These are phyloP conservation scores for Trichosporon asahii DNA, from an alignment of 1,284 basidiomycete species.

Conservation along the genomic window DNA sequence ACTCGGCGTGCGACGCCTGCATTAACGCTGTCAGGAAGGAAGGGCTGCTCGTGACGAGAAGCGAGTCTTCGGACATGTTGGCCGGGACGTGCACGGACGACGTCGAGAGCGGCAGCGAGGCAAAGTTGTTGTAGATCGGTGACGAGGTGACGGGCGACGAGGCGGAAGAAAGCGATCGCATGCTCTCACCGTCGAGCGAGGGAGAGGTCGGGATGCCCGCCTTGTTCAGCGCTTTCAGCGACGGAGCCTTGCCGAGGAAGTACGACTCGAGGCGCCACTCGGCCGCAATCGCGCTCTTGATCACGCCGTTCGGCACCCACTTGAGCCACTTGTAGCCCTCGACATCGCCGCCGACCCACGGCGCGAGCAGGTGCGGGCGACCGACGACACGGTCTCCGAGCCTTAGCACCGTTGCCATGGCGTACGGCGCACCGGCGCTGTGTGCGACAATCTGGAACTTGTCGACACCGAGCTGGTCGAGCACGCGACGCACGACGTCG, in stretches of 20 bases:
- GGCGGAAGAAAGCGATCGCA: not conserved
- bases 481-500: constrained; percentile 79
- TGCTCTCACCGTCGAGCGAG: constrained; percentile 14
- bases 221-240: constrained; percentile 41
- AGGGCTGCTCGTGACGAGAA: constrained; percentile 23
- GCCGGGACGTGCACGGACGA: not conserved
- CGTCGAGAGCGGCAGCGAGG: not conserved
- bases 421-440: constrained; percentile 94
- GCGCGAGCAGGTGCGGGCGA: constrained; percentile 82
- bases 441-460: constrained; percentile 88
- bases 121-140: constrained; percentile 6
- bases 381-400: constrained; percentile 72
- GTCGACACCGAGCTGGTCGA: constrained; percentile 73
- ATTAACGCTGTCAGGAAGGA: constrained; percentile 66
- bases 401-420: constrained; percentile 76
- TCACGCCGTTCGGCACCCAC: constrained; percentile 86
- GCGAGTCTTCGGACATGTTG: constrained; percentile 2
- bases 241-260: constrained; percentile 91
- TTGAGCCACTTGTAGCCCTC: constrained; percentile 96
- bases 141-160: constrained; percentile 5
- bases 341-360: constrained; percentile 84
- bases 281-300: constrained; percentile 92
- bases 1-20: constrained; percentile 91
- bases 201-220: constrained; percentile 14
- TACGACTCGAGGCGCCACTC: constrained; percentile 96